A percentile compares a stretch with the other conserved stretches of the same genome.
Conservation (phyloP, 352 stramenopile species). For the Phytophthora idaei region DNA sequence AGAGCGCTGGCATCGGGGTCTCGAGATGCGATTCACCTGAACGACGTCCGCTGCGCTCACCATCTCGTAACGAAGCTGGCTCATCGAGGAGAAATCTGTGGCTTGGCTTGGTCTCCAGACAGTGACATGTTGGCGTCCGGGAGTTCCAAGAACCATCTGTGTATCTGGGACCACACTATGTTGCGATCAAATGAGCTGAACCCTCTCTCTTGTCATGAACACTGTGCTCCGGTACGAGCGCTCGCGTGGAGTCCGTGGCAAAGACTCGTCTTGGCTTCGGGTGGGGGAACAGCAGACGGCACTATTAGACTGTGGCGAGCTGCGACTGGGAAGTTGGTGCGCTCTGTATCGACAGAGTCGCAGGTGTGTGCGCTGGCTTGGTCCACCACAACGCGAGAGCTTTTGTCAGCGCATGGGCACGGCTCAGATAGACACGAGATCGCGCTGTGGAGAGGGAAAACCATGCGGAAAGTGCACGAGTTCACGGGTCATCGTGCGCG, state of each 20-base stretch:
- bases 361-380: slow-evolving; percentile 95
- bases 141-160: slow-evolving; percentile 95
- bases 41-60: slow-evolving; percentile 38
- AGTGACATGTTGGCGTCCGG: slow-evolving; percentile 93
- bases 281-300: slow-evolving; percentile 94
- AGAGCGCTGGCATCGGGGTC: slow-evolving; percentile 87
- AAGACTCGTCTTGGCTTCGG: slow-evolving; percentile 92
- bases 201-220: slow-evolving; percentile 59
- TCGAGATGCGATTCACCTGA: slow-evolving; percentile 89
- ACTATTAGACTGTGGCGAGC: slow-evolving; percentile 98
- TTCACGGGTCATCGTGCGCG: slow-evolving; percentile 93
- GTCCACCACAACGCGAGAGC: slow-evolving; percentile 85
- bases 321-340: slow-evolving; percentile 77
- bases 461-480: slow-evolving; percentile 93
- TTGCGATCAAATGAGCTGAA: not conserved
- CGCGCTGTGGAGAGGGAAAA: slow-evolving; percentile 96
- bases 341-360: slow-evolving; percentile 94
- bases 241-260: slow-evolving; percentile 97
- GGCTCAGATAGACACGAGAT: slow-evolving; percentile 89
- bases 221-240: slow-evolving; percentile 96
- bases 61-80: slow-evolving; percentile 78
- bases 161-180: slow-evolving; percentile 88
- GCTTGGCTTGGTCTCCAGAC: slow-evolving; percentile 94
- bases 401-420: slow-evolving; percentile 96
- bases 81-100: slow-evolving; percentile 96